Base-by-base conservation (phyloP, 106 monocot genomes). In the Apostasia shenzhenica region DNA sequence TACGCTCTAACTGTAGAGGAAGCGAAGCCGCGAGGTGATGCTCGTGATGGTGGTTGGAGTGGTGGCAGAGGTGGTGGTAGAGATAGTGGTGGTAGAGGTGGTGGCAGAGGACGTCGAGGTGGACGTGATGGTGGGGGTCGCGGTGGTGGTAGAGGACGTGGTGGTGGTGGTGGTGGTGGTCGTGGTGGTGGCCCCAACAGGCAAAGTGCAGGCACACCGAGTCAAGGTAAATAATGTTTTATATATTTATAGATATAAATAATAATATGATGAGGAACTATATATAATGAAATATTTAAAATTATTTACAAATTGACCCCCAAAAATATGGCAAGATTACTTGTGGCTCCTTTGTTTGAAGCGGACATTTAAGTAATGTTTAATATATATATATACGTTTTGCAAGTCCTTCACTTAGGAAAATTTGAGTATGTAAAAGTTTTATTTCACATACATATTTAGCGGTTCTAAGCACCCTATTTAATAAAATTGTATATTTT, bases 1-100 rank as follows among this genome's bases (percentile, higher is more conserved):
- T 76, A 76, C 37, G 1, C 52, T 8, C 42, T 76, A 8, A 62
- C 54, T 45, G 75, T 76, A 13, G 68, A 69, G 0, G 68, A 69
- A 51, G 68, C 75, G 0, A 76, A 55, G 54, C 75, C 75, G 11
- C 59, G 41, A 39, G 48, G 26, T 11, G 72, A 72, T 41, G 61
- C 50, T 11, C 39, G 61, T 26, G 57, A 70, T 41, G 72, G 72
- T 58, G 72, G 72, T 37, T 11, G 38, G 8, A 54, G 61, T 38
- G 61, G 55, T 6, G 61, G 52, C 10, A 38, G 67, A 0, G n/a
- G 61, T n/a, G n/a, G 60, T 44, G 55, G 73, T n/a, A 46, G 55
- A 11, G 26, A 52, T 38, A 67, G 68, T 50, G 58, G 50, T 49
- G 49, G 66, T 9, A 59, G 67, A 51, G 51, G 65, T 14, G 45